Conservation (phyloP, 2,329 filamentous ascomycete species). For the Fusarium xylarioides region DNA sequence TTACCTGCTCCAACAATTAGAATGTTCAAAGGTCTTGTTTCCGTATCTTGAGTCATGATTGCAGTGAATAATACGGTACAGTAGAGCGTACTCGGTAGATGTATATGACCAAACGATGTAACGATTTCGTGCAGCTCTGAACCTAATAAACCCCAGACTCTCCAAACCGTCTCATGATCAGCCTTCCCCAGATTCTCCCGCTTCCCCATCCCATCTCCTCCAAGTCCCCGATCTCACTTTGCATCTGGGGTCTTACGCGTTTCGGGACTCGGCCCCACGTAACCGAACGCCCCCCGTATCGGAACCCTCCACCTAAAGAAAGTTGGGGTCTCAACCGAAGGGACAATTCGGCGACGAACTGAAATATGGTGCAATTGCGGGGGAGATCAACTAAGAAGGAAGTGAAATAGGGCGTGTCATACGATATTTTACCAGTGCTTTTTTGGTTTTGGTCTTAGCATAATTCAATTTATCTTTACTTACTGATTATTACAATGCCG, state of each 20-base stretch:
- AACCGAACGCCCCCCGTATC: background rate
- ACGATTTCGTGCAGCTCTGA: background rate
- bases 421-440: background rate
- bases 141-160: background rate
- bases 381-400: background rate
- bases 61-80: background rate
- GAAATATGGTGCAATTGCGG: background rate
- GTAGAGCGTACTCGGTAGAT: background rate
- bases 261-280: constrained; percentile 34
- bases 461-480: background rate
- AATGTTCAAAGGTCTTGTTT: constrained; percentile 16
- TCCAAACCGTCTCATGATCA: background rate
- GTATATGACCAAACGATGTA: background rate
- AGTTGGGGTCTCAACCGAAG: background rate
- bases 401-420: constrained; percentile 9
- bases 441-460: background rate
- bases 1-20: constrained; percentile 38
- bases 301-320: constrained; percentile 20
- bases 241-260: background rate
- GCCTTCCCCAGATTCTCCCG: background rate
- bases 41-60: constrained; percentile 5
- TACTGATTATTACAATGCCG: constrained; percentile 40
- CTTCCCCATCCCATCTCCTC: background rate
- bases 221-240: background rate
- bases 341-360: background rate